Percentiles rank a stretch among this genome's conserved stretches.
phyloP scores from a whole-genome alignment of 371 early-diverging fungal genomes.

The Furculomyces boomerangus region DNA sequence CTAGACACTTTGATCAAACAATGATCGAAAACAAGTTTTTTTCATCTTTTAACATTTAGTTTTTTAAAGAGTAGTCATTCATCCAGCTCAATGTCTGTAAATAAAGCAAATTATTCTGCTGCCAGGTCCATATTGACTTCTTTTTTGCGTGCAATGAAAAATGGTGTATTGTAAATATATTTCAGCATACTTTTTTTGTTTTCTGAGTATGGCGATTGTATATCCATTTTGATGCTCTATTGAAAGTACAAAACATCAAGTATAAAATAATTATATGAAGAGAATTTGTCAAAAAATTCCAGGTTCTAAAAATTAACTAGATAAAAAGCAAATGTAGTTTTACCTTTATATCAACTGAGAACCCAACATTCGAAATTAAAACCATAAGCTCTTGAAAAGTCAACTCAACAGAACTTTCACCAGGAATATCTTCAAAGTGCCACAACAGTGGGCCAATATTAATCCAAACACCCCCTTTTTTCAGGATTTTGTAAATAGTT shows the following conservation, averaged over 20 bases:
- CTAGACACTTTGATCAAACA: background rate
- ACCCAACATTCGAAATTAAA: conserved; percentile 45
- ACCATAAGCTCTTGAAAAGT: conserved; percentile 63
- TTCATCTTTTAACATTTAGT: background rate
- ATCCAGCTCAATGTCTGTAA: too few species aligned
- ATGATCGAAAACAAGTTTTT: background rate
- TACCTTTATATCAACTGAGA: conserved; percentile 19
- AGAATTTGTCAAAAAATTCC: background rate
- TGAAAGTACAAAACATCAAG: background rate
- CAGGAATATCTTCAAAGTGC: conserved; percentile 71
- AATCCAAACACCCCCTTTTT: conserved; percentile 83
- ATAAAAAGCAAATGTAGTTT: background rate
- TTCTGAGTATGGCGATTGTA: conserved; percentile 46
- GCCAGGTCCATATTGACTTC: too few species aligned
- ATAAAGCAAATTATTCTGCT: too few species aligned
- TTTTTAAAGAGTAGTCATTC: too few species aligned
- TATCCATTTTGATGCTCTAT: conserved; percentile 5
- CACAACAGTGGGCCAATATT: conserved; percentile 85
- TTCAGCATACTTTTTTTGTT: conserved; percentile 66
- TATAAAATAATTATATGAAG: background rate
- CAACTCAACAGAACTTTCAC: conserved; percentile 67
- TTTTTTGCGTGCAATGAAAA: conserved; percentile 16
- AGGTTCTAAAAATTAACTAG: background rate
- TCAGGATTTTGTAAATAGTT: conserved; percentile 50
- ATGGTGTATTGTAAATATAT: conserved; percentile 43